phyloP scores from a whole-genome alignment of 2,329 filamentous ascomycete species.

The Lachnellula suecica region DNA sequence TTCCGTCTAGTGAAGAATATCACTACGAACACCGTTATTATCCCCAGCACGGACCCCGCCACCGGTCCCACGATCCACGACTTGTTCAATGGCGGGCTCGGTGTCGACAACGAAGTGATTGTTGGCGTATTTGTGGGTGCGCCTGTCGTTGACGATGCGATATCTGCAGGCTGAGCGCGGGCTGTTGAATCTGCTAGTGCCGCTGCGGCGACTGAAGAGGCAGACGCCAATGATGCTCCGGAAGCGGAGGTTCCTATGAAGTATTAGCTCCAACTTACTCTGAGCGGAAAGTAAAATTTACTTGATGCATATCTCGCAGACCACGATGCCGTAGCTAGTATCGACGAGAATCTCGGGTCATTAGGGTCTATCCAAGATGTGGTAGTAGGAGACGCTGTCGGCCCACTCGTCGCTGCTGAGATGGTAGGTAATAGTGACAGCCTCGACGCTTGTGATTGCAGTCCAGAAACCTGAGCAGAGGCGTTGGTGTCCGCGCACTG shows the following conservation, averaged over 20 bases:
- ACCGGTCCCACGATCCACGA: conserved; percentile 28
- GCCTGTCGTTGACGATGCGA: neutral
- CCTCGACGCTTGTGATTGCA: conserved; percentile 22
- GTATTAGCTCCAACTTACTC: too few relatives aligned
- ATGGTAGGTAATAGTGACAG: conserved; percentile 15
- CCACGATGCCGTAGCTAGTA: too few relatives aligned
- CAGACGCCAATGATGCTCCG: too few relatives aligned
- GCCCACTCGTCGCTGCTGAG: too few relatives aligned
- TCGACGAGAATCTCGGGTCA: too few relatives aligned
- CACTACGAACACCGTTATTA: conserved; percentile 25
- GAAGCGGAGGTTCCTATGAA: too few relatives aligned
- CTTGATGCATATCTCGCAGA: too few relatives aligned
- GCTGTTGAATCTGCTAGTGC: neutral
- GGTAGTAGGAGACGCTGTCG: too few relatives aligned
- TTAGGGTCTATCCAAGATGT: too few relatives aligned
- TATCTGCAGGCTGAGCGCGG: neutral
- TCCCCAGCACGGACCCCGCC: conserved; percentile 24
- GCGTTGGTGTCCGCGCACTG: conserved; percentile 18
- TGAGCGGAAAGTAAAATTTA: too few relatives aligned
- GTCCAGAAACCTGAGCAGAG: conserved; percentile 11
- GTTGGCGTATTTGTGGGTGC: neutral
- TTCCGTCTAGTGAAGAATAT: conserved; percentile 27
- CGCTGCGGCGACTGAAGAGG: too few relatives aligned
- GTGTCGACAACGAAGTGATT: neutral
- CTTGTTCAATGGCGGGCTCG: conserved; percentile 11